Conservation (phyloP, 2,329 filamentous ascomycete genomes). For the Fusarium nygamai region DNA sequence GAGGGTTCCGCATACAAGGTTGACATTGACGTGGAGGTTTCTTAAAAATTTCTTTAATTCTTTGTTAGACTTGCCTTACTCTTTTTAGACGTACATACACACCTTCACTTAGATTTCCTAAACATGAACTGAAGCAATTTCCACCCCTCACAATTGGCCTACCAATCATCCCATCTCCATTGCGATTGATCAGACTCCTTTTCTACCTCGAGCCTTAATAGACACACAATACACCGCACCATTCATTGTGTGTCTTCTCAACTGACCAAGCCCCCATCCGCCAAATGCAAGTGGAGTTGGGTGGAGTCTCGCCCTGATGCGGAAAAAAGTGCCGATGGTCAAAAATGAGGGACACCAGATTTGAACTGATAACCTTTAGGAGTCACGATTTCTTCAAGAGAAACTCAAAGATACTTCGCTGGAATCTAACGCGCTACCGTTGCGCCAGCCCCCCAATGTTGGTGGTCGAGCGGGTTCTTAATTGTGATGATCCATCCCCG, state of each 20-base stretch:
- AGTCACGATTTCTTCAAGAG: neutral
- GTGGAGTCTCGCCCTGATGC: neutral
- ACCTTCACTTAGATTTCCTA: neutral
- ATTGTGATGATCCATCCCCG: neutral
- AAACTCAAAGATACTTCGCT: neutral
- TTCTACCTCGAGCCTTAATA: too few relatives aligned
- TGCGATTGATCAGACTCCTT: neutral
- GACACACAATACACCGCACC: too few relatives aligned
- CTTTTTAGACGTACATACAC: neutral
- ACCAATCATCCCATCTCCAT: neutral
- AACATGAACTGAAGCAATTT: neutral
- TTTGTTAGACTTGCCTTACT: neutral
- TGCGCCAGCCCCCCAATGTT: conserved; percentile 1
- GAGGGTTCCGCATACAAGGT: neutral
- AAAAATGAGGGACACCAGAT: conserved; percentile 14
- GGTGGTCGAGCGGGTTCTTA: too few relatives aligned
- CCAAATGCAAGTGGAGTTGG: neutral
- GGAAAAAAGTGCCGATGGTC: neutral
- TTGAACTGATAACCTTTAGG: conserved; percentile 16
- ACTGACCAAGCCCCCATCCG: neutral
- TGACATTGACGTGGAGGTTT: neutral
- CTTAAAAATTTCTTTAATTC: neutral
- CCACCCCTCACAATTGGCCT: too few relatives aligned
- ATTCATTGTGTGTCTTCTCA: accelerated
- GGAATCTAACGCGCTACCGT: conserved; percentile 15